Base-by-base conservation (phyloP, 2,329 filamentous ascomycete species). In the Elsinoe batatas region DNA sequence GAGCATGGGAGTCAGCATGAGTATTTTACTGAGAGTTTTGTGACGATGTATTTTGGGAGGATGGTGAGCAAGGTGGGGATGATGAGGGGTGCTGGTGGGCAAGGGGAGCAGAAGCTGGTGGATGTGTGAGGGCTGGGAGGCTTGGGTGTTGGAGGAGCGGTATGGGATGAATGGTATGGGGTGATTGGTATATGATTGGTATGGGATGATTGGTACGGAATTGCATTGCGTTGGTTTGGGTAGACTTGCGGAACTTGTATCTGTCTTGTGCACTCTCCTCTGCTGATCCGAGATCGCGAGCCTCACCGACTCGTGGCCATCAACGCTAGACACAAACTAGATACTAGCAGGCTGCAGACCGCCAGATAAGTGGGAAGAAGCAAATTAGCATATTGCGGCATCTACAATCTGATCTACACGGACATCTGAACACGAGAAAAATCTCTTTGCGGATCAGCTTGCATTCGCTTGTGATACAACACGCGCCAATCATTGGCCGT, bases 1-100 rank as follows among this genome's bases (percentile, higher is more conserved):
- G 79, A 82, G 60, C 91, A 97, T 69, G 85, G 85, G 64, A 76
- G 86, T 13, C 80, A 86, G 54, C 89, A 95, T 70, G 87, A 84
- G 64, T 95, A 84, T 67, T 95, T 93, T 66, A 91, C 85, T 73
- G 87, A 91, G 71, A 84, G 84, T 13, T 87, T 91, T 63, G 82
- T 89, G 54, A 81, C 86, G 58, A 80, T 87, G 64, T 91, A 90
- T 69, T 90, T 91, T 67, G 72, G 77, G 17, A 83, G 80, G 66
- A 83, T 91, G 76, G 78, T 86, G 64, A 65, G 70, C 33, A 82
- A 79, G 68, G 72, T 79, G 30, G 68, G 50, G 18, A 51, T 51
- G 47, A 37, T 38, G 47, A 17, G 47, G 17, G 47, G 20, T 51
- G 47, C 3, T 22, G 40, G 40, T 5, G 40, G 20, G 15, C 37